phyloP scores from a whole-genome alignment of 2,329 filamentous ascomycete species.

The Neonectria punicea region DNA sequence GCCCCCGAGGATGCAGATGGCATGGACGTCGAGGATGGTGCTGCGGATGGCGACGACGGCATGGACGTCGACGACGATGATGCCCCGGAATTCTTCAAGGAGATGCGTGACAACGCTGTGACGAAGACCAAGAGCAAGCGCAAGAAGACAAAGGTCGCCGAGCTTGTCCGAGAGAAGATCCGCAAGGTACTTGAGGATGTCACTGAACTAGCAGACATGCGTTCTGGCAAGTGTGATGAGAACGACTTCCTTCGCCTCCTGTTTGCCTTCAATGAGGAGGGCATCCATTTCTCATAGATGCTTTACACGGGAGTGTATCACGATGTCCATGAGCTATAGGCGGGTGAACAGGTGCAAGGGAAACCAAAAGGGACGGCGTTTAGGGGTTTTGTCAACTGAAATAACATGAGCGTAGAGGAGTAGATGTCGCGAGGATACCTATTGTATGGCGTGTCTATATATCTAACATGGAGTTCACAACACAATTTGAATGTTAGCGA shows the following conservation, averaged over 20 bases:
- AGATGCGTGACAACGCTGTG: constrained; percentile 57
- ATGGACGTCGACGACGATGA: constrained; percentile 72
- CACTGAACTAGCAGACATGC: constrained; percentile 82
- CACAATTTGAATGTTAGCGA: constrained; percentile 18
- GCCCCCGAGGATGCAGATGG: constrained; percentile 54
- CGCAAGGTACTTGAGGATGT: constrained; percentile 83
- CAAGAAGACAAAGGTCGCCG: constrained; percentile 81
- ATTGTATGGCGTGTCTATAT: constrained; percentile 12
- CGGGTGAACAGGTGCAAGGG: constrained; percentile 8
- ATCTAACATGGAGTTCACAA: constrained; percentile 22
- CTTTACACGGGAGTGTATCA: constrained; percentile 29
- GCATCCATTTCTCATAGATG: constrained; percentile 84
- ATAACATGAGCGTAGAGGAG: constrained; percentile 14
- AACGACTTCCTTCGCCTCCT: constrained; percentile 88
- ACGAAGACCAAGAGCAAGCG: constrained; percentile 74
- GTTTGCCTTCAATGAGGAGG: constrained; percentile 86
- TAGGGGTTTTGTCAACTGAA: constrained; percentile 24
- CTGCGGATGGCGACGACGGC: constrained; percentile 58
- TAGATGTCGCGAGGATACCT: constrained; percentile 32
- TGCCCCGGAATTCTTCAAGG: constrained; percentile 85
- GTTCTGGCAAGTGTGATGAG: constrained; percentile 89
- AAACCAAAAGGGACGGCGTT: constrained; percentile 34
- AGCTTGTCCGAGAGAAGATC: constrained; percentile 88
- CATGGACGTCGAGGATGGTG: constrained; percentile 53
- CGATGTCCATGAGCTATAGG: constrained; percentile 11